A percentile compares a stretch with the other conserved stretches of the same genome.
Conservation (phyloP, 2,329 filamentous ascomycete genomes). For the Orbilia ellipsospora region DNA sequence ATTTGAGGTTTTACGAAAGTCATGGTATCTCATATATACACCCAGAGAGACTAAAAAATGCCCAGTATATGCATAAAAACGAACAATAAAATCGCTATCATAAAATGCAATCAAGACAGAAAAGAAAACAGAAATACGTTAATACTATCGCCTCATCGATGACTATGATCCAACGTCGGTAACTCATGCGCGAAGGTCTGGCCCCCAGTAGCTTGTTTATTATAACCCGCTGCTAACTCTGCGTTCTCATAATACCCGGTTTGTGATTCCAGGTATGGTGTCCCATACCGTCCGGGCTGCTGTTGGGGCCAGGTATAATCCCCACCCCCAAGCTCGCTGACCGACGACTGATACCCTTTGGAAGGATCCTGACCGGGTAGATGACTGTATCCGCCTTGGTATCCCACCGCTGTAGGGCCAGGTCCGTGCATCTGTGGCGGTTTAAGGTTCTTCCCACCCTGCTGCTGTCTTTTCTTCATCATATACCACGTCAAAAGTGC, state of each 20-base stretch:
- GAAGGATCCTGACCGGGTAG: slow-evolving; percentile 17
- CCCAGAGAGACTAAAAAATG: slow-evolving; percentile 4
- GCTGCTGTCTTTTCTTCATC: slow-evolving; percentile 61
- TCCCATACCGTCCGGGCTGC: slow-evolving; percentile 14
- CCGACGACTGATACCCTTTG: slow-evolving; percentile 12
- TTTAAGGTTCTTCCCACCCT: background rate
- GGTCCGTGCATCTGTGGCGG: slow-evolving; percentile 29
- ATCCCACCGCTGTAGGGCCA: slow-evolving; percentile 7
- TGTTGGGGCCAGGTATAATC: slow-evolving; percentile 10
- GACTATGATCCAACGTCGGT: slow-evolving; percentile 12
- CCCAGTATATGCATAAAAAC: background rate
- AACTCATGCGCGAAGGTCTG: slow-evolving; percentile 29
- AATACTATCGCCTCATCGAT: slow-evolving; percentile 1
- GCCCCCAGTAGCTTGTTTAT: slow-evolving; percentile 8
- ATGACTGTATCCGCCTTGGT: slow-evolving; percentile 16
- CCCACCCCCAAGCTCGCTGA: slow-evolving; percentile 25
- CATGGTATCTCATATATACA: slow-evolving; percentile 11
- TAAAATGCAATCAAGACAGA: slow-evolving; percentile 10
- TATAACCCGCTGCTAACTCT: background rate
- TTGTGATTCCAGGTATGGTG: slow-evolving; percentile 17
- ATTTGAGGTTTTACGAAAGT: background rate
- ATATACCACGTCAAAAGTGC: slow-evolving; percentile 64
- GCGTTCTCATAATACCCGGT: slow-evolving; percentile 16
- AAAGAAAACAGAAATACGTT: background rate
- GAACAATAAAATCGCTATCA: slow-evolving; percentile 21